Conservation (phyloP, 495 filamentous ascomycete species). For the Pyrenula massariospora region DNA sequence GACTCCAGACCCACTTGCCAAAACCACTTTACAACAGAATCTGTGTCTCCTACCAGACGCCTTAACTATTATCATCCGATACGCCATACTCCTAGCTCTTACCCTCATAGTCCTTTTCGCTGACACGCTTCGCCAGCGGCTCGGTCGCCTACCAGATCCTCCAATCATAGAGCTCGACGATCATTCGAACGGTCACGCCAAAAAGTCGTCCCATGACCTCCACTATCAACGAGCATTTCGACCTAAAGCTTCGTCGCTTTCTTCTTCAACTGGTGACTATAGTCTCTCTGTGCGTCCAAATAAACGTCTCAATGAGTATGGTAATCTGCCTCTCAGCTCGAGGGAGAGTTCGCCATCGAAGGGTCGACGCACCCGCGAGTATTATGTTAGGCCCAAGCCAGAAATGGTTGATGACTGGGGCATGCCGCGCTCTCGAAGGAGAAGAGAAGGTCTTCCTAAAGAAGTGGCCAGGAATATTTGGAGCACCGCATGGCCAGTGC, state of each 20-base stretch:
- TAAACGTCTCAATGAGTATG: not conserved
- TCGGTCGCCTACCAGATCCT: not conserved
- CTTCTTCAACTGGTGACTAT: not conserved
- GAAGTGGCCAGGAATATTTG: not conserved
- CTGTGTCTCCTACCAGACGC: slow-evolving; percentile 89
- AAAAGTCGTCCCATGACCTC: not conserved
- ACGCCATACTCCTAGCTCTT: slow-evolving; percentile 48
- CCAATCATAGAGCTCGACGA: not conserved
- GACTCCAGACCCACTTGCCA: slow-evolving; percentile 9
- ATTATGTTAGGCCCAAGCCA: not conserved
- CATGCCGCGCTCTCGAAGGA: not conserved
- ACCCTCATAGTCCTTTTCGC: slow-evolving; percentile 41
- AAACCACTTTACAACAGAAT: slow-evolving; percentile 66
- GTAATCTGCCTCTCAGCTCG: not conserved
- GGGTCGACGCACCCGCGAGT: too few relatives aligned
- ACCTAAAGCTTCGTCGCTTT: not conserved
- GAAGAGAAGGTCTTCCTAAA: not conserved
- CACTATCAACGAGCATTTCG: not conserved
- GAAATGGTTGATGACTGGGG: not conserved
- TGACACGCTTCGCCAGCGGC: not conserved
- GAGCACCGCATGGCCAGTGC: not conserved
- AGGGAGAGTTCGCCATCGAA: not conserved
- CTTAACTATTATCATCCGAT: slow-evolving; percentile 67
- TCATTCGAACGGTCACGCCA: not conserved
- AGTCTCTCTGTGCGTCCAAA: not conserved